A percentile compares a stretch with the other conserved stretches of the same genome.
These are phyloP conservation scores for Botrytis tulipae DNA, from an alignment of 2,329 filamentous ascomycete genomes.

Conservation along the genomic window DNA sequence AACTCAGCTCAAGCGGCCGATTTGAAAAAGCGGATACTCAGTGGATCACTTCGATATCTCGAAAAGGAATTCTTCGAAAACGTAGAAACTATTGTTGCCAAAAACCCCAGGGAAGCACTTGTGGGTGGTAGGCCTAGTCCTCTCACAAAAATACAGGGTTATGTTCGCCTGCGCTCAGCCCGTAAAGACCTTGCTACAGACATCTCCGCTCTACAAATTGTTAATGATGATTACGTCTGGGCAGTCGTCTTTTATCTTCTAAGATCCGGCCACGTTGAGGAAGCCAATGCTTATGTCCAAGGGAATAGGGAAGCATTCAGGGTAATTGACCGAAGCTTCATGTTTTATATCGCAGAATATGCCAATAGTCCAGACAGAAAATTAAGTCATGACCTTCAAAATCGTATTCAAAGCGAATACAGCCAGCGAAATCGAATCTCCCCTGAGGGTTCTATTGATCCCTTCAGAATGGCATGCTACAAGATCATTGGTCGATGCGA, in stretches of 20 bases:
- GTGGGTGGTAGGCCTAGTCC: constrained; percentile 85
- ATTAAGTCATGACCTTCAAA: constrained; percentile 74
- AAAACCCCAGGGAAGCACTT: constrained; percentile 83
- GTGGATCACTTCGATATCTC: constrained; percentile 74
- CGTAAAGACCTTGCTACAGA: constrained; percentile 84
- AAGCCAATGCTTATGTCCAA: constrained; percentile 84
- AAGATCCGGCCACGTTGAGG: constrained; percentile 76
- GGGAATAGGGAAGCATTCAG: constrained; percentile 78
- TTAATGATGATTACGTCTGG: constrained; percentile 86
- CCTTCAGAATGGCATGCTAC: constrained; percentile 95
- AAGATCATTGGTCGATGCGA: constrained; percentile 88
- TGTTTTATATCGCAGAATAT: constrained; percentile 83
- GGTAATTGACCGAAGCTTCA: constrained; percentile 86
- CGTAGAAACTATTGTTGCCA: constrained; percentile 73
- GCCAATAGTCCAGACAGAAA: constrained; percentile 74
- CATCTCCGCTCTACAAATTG: constrained; percentile 74
- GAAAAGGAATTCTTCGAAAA: constrained; percentile 79
- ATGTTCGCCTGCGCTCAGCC: constrained; percentile 75
- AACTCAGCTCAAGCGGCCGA: constrained; percentile 62
- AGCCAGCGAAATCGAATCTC: constrained; percentile 80
- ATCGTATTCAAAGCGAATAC: constrained; percentile 87
- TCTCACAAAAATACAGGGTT: constrained; percentile 88
- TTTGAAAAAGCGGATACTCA: constrained; percentile 76
- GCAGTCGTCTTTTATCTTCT: constrained; percentile 90
- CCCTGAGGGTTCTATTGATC: constrained; percentile 83